A percentile compares a stretch with the other conserved stretches of the same genome.
Evolutionary conservation across 2,329 filamentous ascomycete genomes (phyloP).

Genomic region (Blastomyces parvus): DNA sequence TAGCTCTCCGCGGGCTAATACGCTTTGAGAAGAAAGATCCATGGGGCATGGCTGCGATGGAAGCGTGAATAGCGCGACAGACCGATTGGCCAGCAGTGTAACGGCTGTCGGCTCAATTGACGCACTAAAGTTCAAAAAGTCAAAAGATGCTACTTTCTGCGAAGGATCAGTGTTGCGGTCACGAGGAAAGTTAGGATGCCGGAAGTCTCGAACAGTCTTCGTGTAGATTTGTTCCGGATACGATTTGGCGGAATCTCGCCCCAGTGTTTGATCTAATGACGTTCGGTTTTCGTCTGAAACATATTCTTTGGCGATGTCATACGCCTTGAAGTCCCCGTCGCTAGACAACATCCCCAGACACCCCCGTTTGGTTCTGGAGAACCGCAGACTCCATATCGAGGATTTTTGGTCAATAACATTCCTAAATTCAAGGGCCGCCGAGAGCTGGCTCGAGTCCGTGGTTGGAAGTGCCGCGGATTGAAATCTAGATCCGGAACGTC

Average conservation of each 20-base stretch:
- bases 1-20: constrained; percentile 25
- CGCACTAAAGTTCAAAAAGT: constrained; percentile 45
- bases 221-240: constrained; percentile 39
- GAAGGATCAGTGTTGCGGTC: constrained; percentile 37
- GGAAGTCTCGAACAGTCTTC: constrained; percentile 38
- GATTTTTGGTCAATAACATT: constrained; percentile 45
- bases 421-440: constrained; percentile 49
- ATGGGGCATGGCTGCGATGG: constrained; percentile 34
- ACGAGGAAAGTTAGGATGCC: constrained; percentile 38
- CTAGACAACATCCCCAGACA: constrained; percentile 51
- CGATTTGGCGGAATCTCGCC: constrained; percentile 31
- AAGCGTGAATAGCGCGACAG: constrained; percentile 42
- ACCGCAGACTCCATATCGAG: constrained; percentile 54
- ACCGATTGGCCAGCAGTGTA: constrained; percentile 43
- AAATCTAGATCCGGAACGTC: constrained; percentile 39
- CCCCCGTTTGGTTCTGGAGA: constrained; percentile 49
- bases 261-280: constrained; percentile 33
- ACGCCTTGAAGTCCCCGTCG: constrained; percentile 49
- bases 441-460: constrained; percentile 30
- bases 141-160: constrained; percentile 49
- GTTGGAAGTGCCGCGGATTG: constrained; percentile 26
- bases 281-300: constrained; percentile 30
- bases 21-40: constrained; percentile 30
- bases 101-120: constrained; percentile 44
- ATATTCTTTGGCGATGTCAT: constrained; percentile 46